Evolutionary conservation across 2,329 filamentous ascomycete species (phyloP).

Genomic region (Fusarium goolgardi): DNA sequence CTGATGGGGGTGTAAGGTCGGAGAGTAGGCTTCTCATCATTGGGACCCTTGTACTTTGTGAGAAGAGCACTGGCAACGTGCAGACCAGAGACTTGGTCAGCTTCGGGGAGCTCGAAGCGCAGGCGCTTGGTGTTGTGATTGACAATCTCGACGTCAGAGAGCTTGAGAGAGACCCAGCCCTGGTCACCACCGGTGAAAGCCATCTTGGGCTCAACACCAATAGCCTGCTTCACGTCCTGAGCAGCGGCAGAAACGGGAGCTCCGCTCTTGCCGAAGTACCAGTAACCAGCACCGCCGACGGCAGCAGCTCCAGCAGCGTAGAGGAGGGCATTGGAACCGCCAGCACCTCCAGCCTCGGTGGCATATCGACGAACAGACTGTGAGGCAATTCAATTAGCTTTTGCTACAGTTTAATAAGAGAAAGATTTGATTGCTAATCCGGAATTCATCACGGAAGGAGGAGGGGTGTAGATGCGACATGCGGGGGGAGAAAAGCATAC

Average conservation of each 20-base stretch:
- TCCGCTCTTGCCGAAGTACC: slow-evolving; percentile 63
- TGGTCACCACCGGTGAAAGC: slow-evolving; percentile 86
- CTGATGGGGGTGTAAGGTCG: slow-evolving; percentile 93
- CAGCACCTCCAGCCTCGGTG: slow-evolving; percentile 65
- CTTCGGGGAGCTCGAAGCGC: slow-evolving; percentile 86
- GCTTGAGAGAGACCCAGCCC: slow-evolving; percentile 84
- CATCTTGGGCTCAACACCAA: slow-evolving; percentile 64
- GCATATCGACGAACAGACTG: slow-evolving; percentile 74
- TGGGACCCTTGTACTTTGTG: slow-evolving; percentile 89
- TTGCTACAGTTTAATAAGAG: neutral
- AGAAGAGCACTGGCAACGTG: slow-evolving; percentile 86
- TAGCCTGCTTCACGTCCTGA: slow-evolving; percentile 59
- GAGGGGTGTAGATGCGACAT: slow-evolving; percentile 11
- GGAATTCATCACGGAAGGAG: slow-evolving; percentile 5
- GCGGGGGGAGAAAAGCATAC: slow-evolving; percentile 57
- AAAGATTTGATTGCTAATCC: slow-evolving; percentile 26
- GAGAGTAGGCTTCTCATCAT: slow-evolving; percentile 85
- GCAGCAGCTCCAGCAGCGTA: slow-evolving; percentile 70
- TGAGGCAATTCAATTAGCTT: slow-evolving; percentile 49
- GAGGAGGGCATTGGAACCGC: slow-evolving; percentile 68
- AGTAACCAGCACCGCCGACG: slow-evolving; percentile 68
- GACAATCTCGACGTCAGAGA: slow-evolving; percentile 80
- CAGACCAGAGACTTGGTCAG: slow-evolving; percentile 86
- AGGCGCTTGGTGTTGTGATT: slow-evolving; percentile 97
- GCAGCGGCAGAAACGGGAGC: slow-evolving; percentile 62